phyloP scores from a whole-genome alignment of 768 basidiomycete species.

The Kwoniella dejecticola region DNA sequence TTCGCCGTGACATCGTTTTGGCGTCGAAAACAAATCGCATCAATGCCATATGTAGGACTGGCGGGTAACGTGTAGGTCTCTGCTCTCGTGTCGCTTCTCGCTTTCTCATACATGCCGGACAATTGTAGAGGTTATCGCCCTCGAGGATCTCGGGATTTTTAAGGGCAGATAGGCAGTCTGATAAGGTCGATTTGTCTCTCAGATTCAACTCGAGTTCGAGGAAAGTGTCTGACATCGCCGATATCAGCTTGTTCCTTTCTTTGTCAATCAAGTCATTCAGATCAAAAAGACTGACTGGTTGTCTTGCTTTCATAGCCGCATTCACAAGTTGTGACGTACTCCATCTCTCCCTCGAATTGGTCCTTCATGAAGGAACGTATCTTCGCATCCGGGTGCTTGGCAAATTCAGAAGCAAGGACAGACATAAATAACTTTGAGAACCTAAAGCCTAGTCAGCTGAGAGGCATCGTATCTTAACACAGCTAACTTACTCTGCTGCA shows the following conservation, averaged over 20 bases:
- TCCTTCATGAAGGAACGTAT: slow-evolving; percentile 71
- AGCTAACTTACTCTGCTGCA: slow-evolving; percentile 86
- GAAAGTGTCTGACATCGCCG: slow-evolving; percentile 58
- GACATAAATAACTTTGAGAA: slow-evolving; percentile 86
- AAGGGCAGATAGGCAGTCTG: slow-evolving; percentile 69
- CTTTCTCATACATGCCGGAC: slow-evolving; percentile 70
- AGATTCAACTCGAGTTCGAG: slow-evolving; percentile 86
- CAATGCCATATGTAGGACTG: slow-evolving; percentile 83
- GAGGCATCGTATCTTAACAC: neutral
- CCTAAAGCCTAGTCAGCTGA: neutral
- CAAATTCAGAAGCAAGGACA: slow-evolving; percentile 81
- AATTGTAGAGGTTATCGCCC: slow-evolving; percentile 84
- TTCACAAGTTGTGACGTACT: slow-evolving; percentile 77
- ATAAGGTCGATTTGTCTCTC: slow-evolving; percentile 64
- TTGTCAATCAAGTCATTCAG: too few species aligned
- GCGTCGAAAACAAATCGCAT: slow-evolving; percentile 90
- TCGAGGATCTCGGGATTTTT: slow-evolving; percentile 72
- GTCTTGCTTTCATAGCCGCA: slow-evolving; percentile 69
- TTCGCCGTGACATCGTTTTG: slow-evolving; percentile 76
- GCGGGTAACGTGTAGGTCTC: slow-evolving; percentile 71
- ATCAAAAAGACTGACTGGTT: slow-evolving; percentile 26
- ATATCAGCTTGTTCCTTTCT: neutral
- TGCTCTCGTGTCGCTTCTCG: slow-evolving; percentile 80
- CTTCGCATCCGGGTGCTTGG: slow-evolving; percentile 69
- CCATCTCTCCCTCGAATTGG: slow-evolving; percentile 86